A percentile compares a stretch with the other conserved stretches of the same genome.
Conservation (phyloP, 2,329 filamentous ascomycete genomes). For the Hortaea werneckii region DNA sequence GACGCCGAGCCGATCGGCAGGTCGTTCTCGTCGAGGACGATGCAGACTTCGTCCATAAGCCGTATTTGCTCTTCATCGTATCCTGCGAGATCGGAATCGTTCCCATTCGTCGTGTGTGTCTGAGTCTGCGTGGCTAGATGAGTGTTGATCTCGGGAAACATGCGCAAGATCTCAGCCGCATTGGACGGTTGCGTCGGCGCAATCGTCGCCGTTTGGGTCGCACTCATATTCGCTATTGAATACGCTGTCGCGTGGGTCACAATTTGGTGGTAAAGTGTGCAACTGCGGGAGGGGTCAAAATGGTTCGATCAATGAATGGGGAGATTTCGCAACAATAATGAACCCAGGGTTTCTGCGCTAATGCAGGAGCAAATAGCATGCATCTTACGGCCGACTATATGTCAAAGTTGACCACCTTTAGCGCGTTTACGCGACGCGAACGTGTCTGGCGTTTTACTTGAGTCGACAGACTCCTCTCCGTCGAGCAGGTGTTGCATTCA, state of each 20-base stretch:
- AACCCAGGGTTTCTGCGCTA: neutral
- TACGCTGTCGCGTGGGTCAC: no score
- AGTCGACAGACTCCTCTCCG: no score
- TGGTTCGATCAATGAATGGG: neutral
- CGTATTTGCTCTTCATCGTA: slow-evolving; percentile 97
- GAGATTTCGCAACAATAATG: neutral
- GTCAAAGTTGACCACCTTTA: no score
- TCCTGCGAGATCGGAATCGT: slow-evolving; percentile 64
- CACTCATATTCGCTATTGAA: slow-evolving; percentile 16
- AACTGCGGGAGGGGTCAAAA: neutral
- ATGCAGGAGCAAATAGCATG: neutral
- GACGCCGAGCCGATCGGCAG: slow-evolving; percentile 87
- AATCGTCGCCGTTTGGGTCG: slow-evolving; percentile 21
- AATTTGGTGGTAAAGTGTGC: neutral
- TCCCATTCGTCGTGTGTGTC: slow-evolving; percentile 25
- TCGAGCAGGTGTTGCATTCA: no score
- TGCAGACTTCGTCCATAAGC: slow-evolving; percentile 98
- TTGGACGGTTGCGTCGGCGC: slow-evolving; percentile 43
- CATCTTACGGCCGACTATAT: no score
- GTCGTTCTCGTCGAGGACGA: slow-evolving; percentile 88
- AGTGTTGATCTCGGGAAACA: slow-evolving; percentile 75
- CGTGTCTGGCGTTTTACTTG: no score
- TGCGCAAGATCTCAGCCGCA: slow-evolving; percentile 71
- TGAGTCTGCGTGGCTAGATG: slow-evolving; percentile 43
- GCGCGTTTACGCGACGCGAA: no score